These are phyloP conservation scores for Fusarium miscanthi DNA, from an alignment of 2,329 filamentous ascomycete species.

Conservation along the genomic window DNA sequence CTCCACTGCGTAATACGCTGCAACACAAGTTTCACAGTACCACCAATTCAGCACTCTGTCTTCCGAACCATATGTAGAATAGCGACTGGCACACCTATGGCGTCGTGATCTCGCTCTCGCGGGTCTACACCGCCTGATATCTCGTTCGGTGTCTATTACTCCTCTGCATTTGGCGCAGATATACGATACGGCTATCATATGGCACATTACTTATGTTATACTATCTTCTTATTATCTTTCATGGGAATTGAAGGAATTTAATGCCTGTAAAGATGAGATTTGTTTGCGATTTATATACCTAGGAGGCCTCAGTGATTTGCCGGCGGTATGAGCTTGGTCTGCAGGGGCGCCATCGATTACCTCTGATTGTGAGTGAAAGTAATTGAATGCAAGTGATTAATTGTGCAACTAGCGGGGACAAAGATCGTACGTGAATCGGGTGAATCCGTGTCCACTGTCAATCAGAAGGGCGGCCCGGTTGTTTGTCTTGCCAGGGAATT, in stretches of 20 bases:
- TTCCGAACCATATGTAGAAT: background rate
- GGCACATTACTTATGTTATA: background rate
- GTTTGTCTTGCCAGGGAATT: background rate
- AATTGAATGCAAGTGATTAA: background rate
- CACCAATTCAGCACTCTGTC: background rate
- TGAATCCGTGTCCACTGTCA: background rate
- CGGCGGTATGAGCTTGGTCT: accelerated
- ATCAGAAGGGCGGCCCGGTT: too few species aligned
- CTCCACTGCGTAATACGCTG: background rate
- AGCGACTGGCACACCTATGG: background rate
- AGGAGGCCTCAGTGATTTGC: background rate
- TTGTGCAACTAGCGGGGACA: too few species aligned
- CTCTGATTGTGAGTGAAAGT: too few species aligned
- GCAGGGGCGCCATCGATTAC: accelerated
- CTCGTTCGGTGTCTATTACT: background rate
- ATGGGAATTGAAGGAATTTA: accelerated
- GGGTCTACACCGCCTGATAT: background rate
- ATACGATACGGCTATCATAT: background rate
- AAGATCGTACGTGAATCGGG: accelerated
- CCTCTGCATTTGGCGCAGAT: background rate
- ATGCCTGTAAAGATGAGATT: background rate
- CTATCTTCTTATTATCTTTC: accelerated
- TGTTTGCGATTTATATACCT: background rate
- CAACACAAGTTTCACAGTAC: background rate
- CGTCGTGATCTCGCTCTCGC: background rate